Evolutionary conservation across 2,329 filamentous ascomycete genomes (phyloP).

Genomic region (Talaromyces pinophilus): DNA sequence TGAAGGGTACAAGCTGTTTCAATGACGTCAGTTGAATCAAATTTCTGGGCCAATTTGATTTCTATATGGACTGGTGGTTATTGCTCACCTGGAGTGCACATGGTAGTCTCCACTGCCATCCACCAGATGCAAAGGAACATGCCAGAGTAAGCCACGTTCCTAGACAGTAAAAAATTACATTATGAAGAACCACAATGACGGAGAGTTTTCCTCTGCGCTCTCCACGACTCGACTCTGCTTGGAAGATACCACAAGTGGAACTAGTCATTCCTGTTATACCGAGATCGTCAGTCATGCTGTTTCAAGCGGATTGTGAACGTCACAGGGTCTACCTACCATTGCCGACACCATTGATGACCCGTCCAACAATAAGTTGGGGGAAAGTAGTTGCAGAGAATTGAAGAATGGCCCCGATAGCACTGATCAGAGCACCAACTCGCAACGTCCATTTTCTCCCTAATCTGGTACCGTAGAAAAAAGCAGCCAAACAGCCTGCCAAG

Average conservation of each 20-base stretch:
- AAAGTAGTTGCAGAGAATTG: slow-evolving; percentile 29
- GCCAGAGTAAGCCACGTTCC: slow-evolving; percentile 42
- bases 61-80: slow-evolving; percentile 33
- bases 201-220: slow-evolving; percentile 58
- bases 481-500: slow-evolving; percentile 27
- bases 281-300: background rate
- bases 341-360: slow-evolving; percentile 55
- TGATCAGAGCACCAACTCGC: slow-evolving; percentile 22
- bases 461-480: slow-evolving; percentile 26
- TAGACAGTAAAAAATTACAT: slow-evolving; percentile 28
- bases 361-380: slow-evolving; percentile 54
- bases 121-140: slow-evolving; percentile 29
- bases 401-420: background rate
- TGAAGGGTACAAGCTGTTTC: slow-evolving; percentile 37
- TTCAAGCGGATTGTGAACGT: slow-evolving; percentile 33
- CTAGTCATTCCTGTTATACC: background rate
- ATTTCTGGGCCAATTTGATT: too few relatives aligned
- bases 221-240: slow-evolving; percentile 45
- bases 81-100: slow-evolving; percentile 52
- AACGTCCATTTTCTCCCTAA: slow-evolving; percentile 30
- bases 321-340: slow-evolving; percentile 56
- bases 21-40: background rate
- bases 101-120: slow-evolving; percentile 30
- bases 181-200: slow-evolving; percentile 50
- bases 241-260: background rate